Base-by-base conservation (phyloP, 208 protist genomes). In the Wallacemonas sp. region DNA sequence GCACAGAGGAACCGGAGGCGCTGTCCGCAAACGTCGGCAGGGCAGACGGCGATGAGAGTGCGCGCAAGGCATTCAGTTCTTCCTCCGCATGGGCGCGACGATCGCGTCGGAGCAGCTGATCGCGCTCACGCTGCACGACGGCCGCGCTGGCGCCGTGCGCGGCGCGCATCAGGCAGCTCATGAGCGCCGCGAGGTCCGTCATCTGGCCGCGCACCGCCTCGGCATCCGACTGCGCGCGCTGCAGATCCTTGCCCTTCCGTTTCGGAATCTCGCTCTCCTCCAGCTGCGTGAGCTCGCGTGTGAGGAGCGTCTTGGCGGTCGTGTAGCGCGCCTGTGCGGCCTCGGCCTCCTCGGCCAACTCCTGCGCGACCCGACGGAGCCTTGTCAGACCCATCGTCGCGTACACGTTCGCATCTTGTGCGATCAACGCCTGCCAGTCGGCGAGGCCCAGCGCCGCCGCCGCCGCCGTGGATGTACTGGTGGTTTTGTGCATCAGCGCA, bases 231-330 rank as follows among this genome's bases (percentile, higher is more conserved):
- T 84, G 74, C 33, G 90, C 70, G 38, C 69, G 76, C 31, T 72
- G 48, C 25, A 82, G 68, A 65, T 95, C 89, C 61, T 84, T 84
- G 0, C 86, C 86, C 44, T 86, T 87, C 39, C 62, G 50, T 44
- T 78, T 75, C 25, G 8, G 39, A 26, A 82, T 54, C 70, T 89
- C 82, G 52, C 20, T 44, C 20, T 46, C 16, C 31, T 76, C 83
- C 10, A 89, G 16, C 18, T 70, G 73, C 44, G 57, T 52, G 2
- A 74, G 62, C 71, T 84, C 77, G n/a, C 39, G 36, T 5, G 41
- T 23, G 32, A 86, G 72, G 12, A 82, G 26, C 29, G 52, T 42
- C 54, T 72, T 59, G 7, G 79, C 54, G 28, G 59, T 64, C 23
- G 12, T 29, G 38, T 73, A 48, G 57, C 78, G 63, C 8, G 61